Evolutionary conservation across 768 basidiomycete species (phyloP), one percentile per base, ranked within the genome.

Genomic region (Kwoniella heveanensis): DNA sequence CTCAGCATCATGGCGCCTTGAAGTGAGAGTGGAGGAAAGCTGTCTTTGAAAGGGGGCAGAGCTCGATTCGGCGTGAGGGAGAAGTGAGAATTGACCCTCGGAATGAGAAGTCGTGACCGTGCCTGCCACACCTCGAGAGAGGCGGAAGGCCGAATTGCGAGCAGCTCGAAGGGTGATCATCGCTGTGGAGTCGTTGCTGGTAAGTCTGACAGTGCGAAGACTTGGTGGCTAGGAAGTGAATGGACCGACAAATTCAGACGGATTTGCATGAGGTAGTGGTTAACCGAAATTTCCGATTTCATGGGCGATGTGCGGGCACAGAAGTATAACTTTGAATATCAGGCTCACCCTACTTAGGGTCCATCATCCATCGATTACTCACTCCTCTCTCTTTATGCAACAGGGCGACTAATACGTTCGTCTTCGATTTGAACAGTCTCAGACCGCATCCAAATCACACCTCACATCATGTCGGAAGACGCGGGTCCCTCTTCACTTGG

Each of bases 41-140:
- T 24, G 32, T 12, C 62, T 55, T 22, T 50, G 46, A 19, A 51
- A 64, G 22, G 62, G 54, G 19, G 62, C 62, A 37, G 54, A 64
- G 53, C 62, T 64, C 10, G 55, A 64, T 53, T 64, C 62, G 32
- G 62, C 62, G 53, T 64, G 62, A 36, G 62, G 62, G 7, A 57
- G 36, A 39, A 19, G 25, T 47, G 36, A 39, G 44, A 24, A 25
- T 15, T 17, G 37, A n/a, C n/a, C 24, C 15, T 32, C 10, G 13
- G 26, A 8, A 44, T 44, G 39, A 8, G 39, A 44, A 17, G 39
- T 9, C 6, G 39, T 10, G 10, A 19, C 39, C 15, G 39, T n/a
- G n/a, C n/a, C 39, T 3, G 53, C 36, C 7, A 30, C 5, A 7
- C 30, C n/a, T 25, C 53, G 61, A 37, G 22, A 19, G 12, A 56